phyloP scores from a whole-genome alignment of 1,139 yeast species.

The Hansenula sp. region DNA sequence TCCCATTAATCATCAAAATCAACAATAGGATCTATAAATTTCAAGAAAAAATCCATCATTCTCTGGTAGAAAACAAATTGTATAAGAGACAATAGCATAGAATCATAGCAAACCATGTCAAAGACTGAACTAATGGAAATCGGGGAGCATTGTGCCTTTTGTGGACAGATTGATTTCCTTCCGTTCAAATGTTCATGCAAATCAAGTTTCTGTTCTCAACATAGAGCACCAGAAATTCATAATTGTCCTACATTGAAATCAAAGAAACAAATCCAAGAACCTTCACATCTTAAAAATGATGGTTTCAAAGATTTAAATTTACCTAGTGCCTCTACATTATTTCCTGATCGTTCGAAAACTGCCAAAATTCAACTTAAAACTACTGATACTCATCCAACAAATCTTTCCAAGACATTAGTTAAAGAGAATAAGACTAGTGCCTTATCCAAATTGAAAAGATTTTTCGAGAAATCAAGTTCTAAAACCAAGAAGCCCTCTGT shows the following conservation, averaged over 20 bases:
- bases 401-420: slow-evolving; percentile 19
- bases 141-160: slow-evolving; percentile 62
- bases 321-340: slow-evolving; percentile 38
- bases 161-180: slow-evolving; percentile 63
- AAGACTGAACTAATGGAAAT: slow-evolving; percentile 55
- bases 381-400: slow-evolving; percentile 12
- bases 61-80: no score
- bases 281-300: slow-evolving; percentile 11
- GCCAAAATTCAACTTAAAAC: slow-evolving; percentile 34
- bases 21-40: no score
- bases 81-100: neutral
- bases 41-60: no score
- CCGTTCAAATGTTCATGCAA: slow-evolving; percentile 67
- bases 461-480: slow-evolving; percentile 29
- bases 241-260: slow-evolving; percentile 30
- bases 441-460: slow-evolving; percentile 41
- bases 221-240: slow-evolving; percentile 47
- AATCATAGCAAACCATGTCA: neutral
- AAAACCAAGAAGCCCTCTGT: slow-evolving; percentile 13
- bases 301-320: slow-evolving; percentile 12
- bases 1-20: neutral
- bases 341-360: slow-evolving; percentile 50
- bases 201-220: slow-evolving; percentile 54
- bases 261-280: neutral
- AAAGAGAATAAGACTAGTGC: slow-evolving; percentile 31